Percentiles rank a stretch among this genome's conserved stretches.
phyloP scores from a whole-genome alignment of 2,329 filamentous ascomycete species.

The Claviceps humidiphila region DNA sequence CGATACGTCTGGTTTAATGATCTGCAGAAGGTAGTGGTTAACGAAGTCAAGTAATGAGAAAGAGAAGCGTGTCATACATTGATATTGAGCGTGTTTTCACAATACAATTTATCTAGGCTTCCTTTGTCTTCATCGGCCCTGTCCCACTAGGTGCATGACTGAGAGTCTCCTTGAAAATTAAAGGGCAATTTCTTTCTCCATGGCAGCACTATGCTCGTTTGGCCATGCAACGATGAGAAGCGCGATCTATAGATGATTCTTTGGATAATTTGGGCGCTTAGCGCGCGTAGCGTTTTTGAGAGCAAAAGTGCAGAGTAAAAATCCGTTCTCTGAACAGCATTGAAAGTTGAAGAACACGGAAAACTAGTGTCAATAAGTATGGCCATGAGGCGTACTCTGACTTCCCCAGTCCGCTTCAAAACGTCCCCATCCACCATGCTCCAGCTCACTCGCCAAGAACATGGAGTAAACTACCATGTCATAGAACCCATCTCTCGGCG shows the following conservation, averaged over 20 bases:
- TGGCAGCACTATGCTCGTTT: too few relatives aligned
- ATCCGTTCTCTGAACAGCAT: too few relatives aligned
- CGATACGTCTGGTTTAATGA: slow-evolving; percentile 28
- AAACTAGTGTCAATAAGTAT: slow-evolving; percentile 16
- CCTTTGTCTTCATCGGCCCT: background rate
- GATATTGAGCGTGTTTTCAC: background rate
- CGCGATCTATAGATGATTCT: too few relatives aligned
- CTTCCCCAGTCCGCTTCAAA: slow-evolving; percentile 39
- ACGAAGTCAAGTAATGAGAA: background rate
- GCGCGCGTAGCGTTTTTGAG: too few relatives aligned
- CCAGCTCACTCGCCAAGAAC: slow-evolving; percentile 37
- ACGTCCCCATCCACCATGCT: slow-evolving; percentile 37
- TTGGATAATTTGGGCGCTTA: too few relatives aligned
- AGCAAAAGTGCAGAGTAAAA: too few relatives aligned
- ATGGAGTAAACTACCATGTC: slow-evolving; percentile 42
- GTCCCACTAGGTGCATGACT: background rate
- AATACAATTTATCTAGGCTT: background rate
- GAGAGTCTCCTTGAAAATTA: background rate
- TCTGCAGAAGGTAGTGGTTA: slow-evolving; percentile 7
- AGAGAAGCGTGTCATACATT: background rate
- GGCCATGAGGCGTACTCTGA: slow-evolving; percentile 13
- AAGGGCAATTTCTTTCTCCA: background rate
- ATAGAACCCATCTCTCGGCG: slow-evolving; percentile 39
- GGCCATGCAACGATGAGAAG: too few relatives aligned
- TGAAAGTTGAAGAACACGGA: too few relatives aligned